Evolutionary conservation across 208 protist genomes (phyloP).

Genomic region (Trypanosoma melophagium): DNA sequence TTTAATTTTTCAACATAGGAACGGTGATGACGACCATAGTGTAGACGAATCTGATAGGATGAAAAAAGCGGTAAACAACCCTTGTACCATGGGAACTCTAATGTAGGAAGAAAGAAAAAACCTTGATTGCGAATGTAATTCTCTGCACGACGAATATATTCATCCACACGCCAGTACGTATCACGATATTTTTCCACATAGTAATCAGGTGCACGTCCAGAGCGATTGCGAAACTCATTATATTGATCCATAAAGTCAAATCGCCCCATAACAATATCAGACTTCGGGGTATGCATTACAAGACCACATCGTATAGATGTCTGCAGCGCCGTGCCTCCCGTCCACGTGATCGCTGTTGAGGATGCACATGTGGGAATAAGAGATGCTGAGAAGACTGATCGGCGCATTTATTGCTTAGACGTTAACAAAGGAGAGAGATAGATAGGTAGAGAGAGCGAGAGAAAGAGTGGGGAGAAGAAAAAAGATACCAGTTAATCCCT

Average conservation of each 20-base stretch:
- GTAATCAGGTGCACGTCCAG: slow-evolving; percentile 80
- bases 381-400: slow-evolving; percentile 17
- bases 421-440: too few relatives aligned
- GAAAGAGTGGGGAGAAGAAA: too few relatives aligned
- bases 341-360: neutral
- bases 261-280: slow-evolving; percentile 68
- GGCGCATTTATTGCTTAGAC: too few relatives aligned
- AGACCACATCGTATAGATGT: slow-evolving; percentile 36
- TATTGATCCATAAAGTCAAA: slow-evolving; percentile 86
- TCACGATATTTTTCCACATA: slow-evolving; percentile 78
- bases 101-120: slow-evolving; percentile 89
- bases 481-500: too few relatives aligned
- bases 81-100: slow-evolving; percentile 91
- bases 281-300: slow-evolving; percentile 80
- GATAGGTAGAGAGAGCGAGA: too few relatives aligned
- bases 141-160: slow-evolving; percentile 84
- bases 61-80: slow-evolving; percentile 86
- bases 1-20: slow-evolving; percentile 91
- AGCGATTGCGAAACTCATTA: slow-evolving; percentile 86
- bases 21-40: slow-evolving; percentile 90
- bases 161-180: slow-evolving; percentile 89
- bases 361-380: slow-evolving; percentile 9
- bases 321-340: slow-evolving; percentile 22
- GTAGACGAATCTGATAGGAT: slow-evolving; percentile 87
- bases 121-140: slow-evolving; percentile 76